A percentile compares a stretch with the other conserved stretches of the same genome.
These are phyloP conservation scores for Cladophialophora yegresii DNA, from an alignment of 2,329 filamentous ascomycete species.

Conservation along the genomic window DNA sequence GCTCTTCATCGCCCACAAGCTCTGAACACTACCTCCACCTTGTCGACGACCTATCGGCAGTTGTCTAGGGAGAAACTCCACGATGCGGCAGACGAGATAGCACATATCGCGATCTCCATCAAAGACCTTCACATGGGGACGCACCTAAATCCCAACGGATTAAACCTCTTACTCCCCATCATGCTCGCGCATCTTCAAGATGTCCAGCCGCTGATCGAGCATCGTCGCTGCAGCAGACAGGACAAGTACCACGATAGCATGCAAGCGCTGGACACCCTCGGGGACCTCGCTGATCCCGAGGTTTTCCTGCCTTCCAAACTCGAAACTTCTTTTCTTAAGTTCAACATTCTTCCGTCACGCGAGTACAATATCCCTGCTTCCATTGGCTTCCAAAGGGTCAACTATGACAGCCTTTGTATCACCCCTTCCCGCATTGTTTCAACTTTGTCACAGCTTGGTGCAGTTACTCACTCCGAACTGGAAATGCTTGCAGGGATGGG, in stretches of 20 bases:
- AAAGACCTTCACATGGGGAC: conserved; percentile 72
- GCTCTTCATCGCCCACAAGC: conserved; percentile 92
- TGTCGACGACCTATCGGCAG: conserved; percentile 64
- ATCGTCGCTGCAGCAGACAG: conserved; percentile 9
- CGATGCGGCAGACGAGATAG: conserved; percentile 80
- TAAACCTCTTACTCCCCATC: conserved; percentile 84
- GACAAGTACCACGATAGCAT: conserved; percentile 23
- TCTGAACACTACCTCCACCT: conserved; percentile 46
- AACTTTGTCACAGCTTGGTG: conserved; percentile 7
- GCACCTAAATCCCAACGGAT: conserved; percentile 82
- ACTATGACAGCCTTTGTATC: neutral
- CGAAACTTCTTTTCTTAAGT: conserved; percentile 12
- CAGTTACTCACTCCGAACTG: neutral
- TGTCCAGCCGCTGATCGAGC: conserved; percentile 56
- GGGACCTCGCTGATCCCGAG: conserved; percentile 7
- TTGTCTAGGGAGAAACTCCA: conserved; percentile 79
- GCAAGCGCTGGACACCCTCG: conserved; percentile 14
- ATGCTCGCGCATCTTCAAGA: conserved; percentile 93
- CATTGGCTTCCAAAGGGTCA: neutral
- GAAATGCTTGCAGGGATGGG: conserved; percentile 6
- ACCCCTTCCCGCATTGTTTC: neutral
- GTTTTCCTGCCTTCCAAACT: conserved; percentile 11
- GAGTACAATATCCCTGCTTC: conserved; percentile 6
- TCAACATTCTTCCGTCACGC: conserved; percentile 19
- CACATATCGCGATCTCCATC: conserved; percentile 70